Evolutionary conservation across 352 stramenopile species (phyloP), one percentile per base, ranked within the genome.

Genomic region (Globisporangium nagaii): DNA sequence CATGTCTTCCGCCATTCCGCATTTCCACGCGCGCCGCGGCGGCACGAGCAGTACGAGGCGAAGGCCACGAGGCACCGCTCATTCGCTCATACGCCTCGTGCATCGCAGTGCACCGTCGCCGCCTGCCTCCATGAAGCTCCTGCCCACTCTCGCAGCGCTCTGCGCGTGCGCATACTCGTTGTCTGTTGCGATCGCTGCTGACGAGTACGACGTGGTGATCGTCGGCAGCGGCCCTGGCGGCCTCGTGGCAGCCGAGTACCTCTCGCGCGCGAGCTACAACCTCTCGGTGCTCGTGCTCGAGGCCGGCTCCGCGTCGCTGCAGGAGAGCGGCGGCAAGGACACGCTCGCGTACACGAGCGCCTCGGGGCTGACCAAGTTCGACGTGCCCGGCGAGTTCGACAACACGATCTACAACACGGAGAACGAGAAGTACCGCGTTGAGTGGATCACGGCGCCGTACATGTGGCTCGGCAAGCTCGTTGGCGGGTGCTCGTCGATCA

Each of bases 401-500:
- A 74, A 70, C 51, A 55, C 56, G n/a, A 80, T 84, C 51, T 75
- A 75, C 57, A 75, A 73, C 24, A 30, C 41, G 17, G 60, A 60
- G 30, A 70, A 76, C 35, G 67, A 74, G n/a, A 70, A 60, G 31
- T 82, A 82, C 50, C 68, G 71, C 12, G 60, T 67, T 15, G 70
- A 85, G 25, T 86, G 65, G 58, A 62, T 80, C 22, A 46, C 66
- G 11, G 40, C 57, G 19, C 54, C 72, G 17, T 63, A 75, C 37
- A 66, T 79, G 60, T 86, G 65, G 64, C 63, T 84, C 13, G 86
- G 84, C 22, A 89, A 90, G 56, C 65, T 79, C 27, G 49, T 96
- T n/a, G 86, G 82, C 31, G 86, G 85, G 12, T 90, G 69, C 53
- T 88, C 73, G 37, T 88, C 75, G 13, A 75, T 93, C 51, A 95